These are phyloP conservation scores for Colletotrichum plurivorum DNA, from an alignment of 2,329 filamentous ascomycete species.

Conservation along the genomic window DNA sequence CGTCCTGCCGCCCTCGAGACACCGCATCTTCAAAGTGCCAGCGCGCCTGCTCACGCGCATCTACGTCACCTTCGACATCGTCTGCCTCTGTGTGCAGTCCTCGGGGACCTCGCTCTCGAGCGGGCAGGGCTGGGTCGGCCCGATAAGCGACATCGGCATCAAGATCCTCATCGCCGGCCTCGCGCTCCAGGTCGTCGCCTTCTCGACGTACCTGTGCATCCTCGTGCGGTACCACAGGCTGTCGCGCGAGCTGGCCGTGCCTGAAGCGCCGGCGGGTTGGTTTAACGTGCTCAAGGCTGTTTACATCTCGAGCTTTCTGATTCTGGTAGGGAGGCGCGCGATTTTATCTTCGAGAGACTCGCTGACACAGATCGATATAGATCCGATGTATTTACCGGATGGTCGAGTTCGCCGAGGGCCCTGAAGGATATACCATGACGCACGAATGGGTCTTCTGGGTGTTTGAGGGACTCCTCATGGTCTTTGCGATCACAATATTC, in stretches of 20 bases:
- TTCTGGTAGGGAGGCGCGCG: conserved; percentile 55
- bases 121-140: conserved; percentile 58
- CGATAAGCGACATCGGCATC: conserved; percentile 53
- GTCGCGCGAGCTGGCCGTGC: conserved; percentile 43
- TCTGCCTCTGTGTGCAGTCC: conserved; percentile 61
- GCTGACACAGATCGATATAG: conserved; percentile 43
- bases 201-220: conserved; percentile 56
- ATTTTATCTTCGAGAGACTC: no score
- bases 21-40: conserved; percentile 53
- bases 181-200: conserved; percentile 56
- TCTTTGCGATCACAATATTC: conserved; percentile 62
- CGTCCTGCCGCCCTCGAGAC: conserved; percentile 51
- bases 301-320: conserved; percentile 59
- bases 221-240: conserved; percentile 55
- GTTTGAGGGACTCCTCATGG: conserved; percentile 64
- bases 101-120: conserved; percentile 60
- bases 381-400: conserved; percentile 67
- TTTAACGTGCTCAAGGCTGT: conserved; percentile 56
- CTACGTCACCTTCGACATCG: conserved; percentile 61
- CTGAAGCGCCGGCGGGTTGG: conserved; percentile 52
- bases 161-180: conserved; percentile 59
- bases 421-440: conserved; percentile 63
- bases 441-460: conserved; percentile 69
- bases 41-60: conserved; percentile 58
- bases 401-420: conserved; percentile 66